These are phyloP conservation scores for Fusarium brevicatenulatum DNA, from an alignment of 2,329 filamentous ascomycete genomes.

Conservation along the genomic window DNA sequence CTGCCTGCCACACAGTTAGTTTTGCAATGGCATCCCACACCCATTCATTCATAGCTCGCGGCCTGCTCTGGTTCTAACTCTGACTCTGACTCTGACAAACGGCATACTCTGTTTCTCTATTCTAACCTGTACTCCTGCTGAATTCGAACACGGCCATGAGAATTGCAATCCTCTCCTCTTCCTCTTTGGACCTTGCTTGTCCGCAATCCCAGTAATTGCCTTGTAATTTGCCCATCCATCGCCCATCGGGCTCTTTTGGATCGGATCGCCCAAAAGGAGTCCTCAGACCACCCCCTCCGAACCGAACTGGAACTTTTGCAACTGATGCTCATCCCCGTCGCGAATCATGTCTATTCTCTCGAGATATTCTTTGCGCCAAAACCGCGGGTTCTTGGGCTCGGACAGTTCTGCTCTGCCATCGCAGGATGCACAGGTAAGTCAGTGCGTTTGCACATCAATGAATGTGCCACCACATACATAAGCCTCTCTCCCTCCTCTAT, in stretches of 20 bases:
- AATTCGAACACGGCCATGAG: slow-evolving; percentile 34
- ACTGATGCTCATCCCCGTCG: slow-evolving; percentile 32
- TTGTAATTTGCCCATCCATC: neutral
- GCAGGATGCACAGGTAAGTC: slow-evolving; percentile 59
- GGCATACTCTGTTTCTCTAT: slow-evolving; percentile 12
- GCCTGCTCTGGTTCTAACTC: slow-evolving; percentile 31
- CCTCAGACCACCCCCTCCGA: slow-evolving; percentile 30
- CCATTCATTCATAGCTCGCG: slow-evolving; percentile 23
- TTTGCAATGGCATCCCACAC: slow-evolving; percentile 41
- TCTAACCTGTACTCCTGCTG: slow-evolving; percentile 1
- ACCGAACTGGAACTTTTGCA: slow-evolving; percentile 17
- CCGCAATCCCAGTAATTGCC: slow-evolving; percentile 19
- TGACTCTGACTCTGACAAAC: neutral
- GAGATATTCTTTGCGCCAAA: slow-evolving; percentile 48
- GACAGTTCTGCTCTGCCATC: slow-evolving; percentile 62
- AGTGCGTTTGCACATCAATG: slow-evolving; percentile 2
- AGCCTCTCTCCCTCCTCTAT: slow-evolving; percentile 10
- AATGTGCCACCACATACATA: slow-evolving; percentile 6
- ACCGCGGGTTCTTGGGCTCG: slow-evolving; percentile 61
- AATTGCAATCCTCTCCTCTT: slow-evolving; percentile 5
- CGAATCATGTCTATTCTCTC: slow-evolving; percentile 47
- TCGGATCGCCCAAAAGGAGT: neutral
- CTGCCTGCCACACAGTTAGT: slow-evolving; percentile 36
- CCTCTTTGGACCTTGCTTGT: slow-evolving; percentile 24
- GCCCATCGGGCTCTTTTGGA: slow-evolving; percentile 12